Evolutionary conservation across 345 rosid species (phyloP).

Genomic region (Hibiscus tridactylites): DNA sequence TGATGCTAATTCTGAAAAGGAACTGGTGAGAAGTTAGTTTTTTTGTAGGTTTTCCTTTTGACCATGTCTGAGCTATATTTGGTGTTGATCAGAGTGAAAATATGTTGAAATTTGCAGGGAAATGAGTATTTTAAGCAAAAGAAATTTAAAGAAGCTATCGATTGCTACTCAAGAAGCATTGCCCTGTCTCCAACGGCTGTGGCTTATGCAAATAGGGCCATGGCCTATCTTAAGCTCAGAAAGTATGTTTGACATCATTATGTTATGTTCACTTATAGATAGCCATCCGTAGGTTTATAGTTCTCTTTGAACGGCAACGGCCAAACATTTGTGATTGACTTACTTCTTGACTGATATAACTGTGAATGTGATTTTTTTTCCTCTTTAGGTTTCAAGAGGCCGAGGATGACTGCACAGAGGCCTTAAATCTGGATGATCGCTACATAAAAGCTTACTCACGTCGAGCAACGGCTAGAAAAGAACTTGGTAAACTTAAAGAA

Average conservation of each 20-base stretch:
- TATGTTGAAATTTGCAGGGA: slow-evolving; percentile 38
- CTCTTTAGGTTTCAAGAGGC: slow-evolving; percentile 65
- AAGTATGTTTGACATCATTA: slow-evolving; percentile 26
- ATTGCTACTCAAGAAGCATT: slow-evolving; percentile 86
- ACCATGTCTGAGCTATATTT: neutral
- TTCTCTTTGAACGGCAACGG: neutral
- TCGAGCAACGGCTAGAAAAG: slow-evolving; percentile 82
- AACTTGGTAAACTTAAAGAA: slow-evolving; percentile 63
- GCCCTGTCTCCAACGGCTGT: slow-evolving; percentile 80
- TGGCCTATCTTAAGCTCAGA: slow-evolving; percentile 82
- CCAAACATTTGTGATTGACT: neutral
- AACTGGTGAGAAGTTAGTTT: slow-evolving; percentile 37
- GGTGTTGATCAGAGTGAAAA: neutral
- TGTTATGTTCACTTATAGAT: neutral
- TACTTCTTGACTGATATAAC: neutral
- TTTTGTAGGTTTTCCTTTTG: neutral
- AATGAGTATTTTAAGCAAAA: slow-evolving; percentile 77
- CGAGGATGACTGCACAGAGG: slow-evolving; percentile 91
- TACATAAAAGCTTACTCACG: slow-evolving; percentile 87
- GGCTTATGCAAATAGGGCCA: slow-evolving; percentile 83
- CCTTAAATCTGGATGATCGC: slow-evolving; percentile 79
- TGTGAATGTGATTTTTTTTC: neutral
- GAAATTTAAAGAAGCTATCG: slow-evolving; percentile 77
- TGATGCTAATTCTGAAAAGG: slow-evolving; percentile 83
- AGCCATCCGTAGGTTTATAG: neutral